Evolutionary conservation across 1,284 basidiomycete species (phyloP), one percentile per base, ranked within the genome.

Genomic region (Trichosporon faecale): DNA sequence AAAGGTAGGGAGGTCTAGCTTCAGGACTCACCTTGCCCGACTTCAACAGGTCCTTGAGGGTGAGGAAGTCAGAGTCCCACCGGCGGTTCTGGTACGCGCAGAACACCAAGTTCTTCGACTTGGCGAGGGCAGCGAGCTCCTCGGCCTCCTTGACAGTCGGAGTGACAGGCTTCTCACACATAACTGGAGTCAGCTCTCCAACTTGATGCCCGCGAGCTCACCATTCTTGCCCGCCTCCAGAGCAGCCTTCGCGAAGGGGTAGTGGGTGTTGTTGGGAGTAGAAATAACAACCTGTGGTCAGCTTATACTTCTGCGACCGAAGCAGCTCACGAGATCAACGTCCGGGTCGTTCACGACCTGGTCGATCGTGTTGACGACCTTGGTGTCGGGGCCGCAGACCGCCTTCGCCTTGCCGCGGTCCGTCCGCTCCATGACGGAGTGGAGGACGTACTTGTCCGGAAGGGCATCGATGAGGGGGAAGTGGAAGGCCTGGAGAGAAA

Each of bases 111-210:
- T 86, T 85, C 76, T 91, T 91, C 14, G 85, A 82, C 76, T 86
- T 86, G 1, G 93, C 92, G 63, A 94, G 83, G 12, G 82, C 82
- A 40, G 87, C 88, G 35, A 95, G 87, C 73, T 91, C 89, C 72
- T 84, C 84, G 1, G 91, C 91, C 80, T 94, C 87, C 21, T 83
- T 82, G 4, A 85, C 85, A 0, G 89, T 90, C 0, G 91, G 86
- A 1, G 90, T 90, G 23, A 94, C 86, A 1, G 93, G 93, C 80
- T 95, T 95, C 81, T 95, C 93, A 57, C 93, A 88, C 64, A 95
- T 88, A 67, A 85, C 85, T 78, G 66, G 71, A 66, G 31, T 64
- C 18, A 63, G 46, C 21, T 8, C 11, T n/a, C 33, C 14, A 12
- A 25, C 11, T 6, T 12, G 16, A 1, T 4, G 27, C 16, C 14